Conservation (phyloP, 1,139 yeast genomes). For the Candida tetrigidarum region DNA sequence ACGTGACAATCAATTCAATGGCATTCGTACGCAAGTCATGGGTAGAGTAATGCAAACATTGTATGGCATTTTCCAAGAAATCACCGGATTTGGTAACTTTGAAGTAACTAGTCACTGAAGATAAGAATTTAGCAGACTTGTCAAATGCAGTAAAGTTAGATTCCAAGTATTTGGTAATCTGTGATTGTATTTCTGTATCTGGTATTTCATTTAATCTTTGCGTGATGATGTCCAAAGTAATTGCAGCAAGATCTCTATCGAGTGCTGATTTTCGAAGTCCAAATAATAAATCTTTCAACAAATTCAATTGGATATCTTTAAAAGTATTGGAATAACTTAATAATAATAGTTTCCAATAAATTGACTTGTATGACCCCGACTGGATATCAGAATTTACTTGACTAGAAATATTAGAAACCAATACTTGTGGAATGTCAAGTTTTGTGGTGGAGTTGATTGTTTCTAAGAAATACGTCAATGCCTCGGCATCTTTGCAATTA, state of each 20-base stretch:
- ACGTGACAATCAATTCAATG: constrained; percentile 39
- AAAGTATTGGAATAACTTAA: constrained; percentile 9
- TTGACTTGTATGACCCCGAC: constrained; percentile 2
- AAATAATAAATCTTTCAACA: constrained; percentile 18
- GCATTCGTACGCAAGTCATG: constrained; percentile 52
- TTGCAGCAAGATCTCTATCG: constrained; percentile 13
- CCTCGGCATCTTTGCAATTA: constrained; percentile 23
- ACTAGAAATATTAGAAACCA: constrained; percentile 2
- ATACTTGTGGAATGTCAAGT: constrained; percentile 7
- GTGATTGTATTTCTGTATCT: not conserved
- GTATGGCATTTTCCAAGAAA: constrained; percentile 26
- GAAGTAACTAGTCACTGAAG: constrained; percentile 11
- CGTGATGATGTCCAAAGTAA: constrained; percentile 9
- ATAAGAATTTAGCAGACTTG: constrained; percentile 15
- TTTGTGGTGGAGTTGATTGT: constrained; percentile 16
- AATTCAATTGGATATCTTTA: constrained; percentile 9
- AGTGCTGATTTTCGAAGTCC: constrained; percentile 9
- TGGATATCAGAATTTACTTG: constrained; percentile 8
- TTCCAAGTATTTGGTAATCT: constrained; percentile 19
- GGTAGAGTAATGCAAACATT: constrained; percentile 50
- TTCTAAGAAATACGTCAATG: constrained; percentile 50
- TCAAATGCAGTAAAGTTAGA: constrained; percentile 23
- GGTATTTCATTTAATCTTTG: constrained; percentile 6
- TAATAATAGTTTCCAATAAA: constrained; percentile 18
- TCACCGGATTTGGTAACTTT: constrained; percentile 15